Evolutionary conservation across 2,329 filamentous ascomycete genomes (phyloP).

Genomic region (Alternaria brassicae): DNA sequence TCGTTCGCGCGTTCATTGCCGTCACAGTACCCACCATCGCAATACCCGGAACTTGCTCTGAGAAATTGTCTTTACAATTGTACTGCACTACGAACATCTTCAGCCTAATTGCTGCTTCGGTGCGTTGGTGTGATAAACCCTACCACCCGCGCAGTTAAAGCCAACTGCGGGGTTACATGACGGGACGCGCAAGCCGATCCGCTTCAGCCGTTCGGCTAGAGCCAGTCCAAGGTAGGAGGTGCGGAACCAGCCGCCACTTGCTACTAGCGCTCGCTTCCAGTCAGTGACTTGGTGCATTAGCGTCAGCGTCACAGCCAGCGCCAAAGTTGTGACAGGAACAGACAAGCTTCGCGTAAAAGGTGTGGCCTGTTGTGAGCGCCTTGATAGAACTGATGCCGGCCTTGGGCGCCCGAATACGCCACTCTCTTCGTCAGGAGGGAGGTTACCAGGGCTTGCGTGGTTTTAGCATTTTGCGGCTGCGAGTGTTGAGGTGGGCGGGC

Average conservation of each 20-base stretch:
- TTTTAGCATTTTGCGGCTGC: not conserved
- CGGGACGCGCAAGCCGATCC: not conserved
- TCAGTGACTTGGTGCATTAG: not conserved
- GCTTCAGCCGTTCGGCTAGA: not conserved
- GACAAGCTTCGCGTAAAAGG: not conserved
- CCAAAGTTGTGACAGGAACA: not conserved
- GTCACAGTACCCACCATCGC: not conserved
- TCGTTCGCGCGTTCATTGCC: not conserved
- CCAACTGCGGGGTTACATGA: not conserved
- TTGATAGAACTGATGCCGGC: not conserved
- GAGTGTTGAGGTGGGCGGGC: not conserved
- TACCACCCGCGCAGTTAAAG: not conserved
- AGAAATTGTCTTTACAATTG: not conserved
- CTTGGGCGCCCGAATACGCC: not conserved
- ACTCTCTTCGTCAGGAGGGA: not conserved
- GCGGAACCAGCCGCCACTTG: not conserved
- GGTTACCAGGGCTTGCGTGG: not conserved
- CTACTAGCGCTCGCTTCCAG: not conserved
- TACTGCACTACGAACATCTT: not conserved
- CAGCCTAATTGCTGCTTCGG: not conserved
- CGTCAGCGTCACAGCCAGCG: not conserved
- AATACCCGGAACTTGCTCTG: not conserved
- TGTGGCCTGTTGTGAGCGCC: not conserved
- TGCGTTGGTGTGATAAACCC: not conserved
- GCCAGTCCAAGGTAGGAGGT: not conserved